Percentiles rank a stretch among this genome's conserved stretches.
Conservation (phyloP, 2,329 filamentous ascomycete species). For the Colletotrichum nymphaeae region DNA sequence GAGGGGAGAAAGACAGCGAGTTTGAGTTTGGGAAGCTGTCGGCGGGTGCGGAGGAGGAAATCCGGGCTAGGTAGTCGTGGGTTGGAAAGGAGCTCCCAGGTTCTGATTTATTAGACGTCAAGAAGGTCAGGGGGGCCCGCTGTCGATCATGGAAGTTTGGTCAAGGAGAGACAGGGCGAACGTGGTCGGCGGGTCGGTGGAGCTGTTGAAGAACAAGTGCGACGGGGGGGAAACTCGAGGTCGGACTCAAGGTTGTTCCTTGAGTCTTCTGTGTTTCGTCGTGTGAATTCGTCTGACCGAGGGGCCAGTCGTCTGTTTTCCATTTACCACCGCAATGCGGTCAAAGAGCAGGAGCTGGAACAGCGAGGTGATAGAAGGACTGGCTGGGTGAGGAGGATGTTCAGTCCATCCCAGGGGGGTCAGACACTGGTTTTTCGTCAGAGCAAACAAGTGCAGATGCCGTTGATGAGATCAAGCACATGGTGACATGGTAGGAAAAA, state of each 20-base stretch:
- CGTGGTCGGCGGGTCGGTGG: conserved; percentile 29
- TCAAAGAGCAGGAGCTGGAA: conserved; percentile 9
- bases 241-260: conserved; percentile 31
- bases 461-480: conserved; percentile 3
- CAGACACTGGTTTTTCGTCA: not conserved
- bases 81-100: conserved; percentile 18
- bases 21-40: conserved; percentile 19
- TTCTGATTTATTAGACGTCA: conserved; percentile 24
- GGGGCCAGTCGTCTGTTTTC: conserved; percentile 26
- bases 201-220: conserved; percentile 4
- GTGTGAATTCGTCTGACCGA: conserved; percentile 32
- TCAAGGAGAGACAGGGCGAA: conserved; percentile 23
- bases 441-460: not conserved
- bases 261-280: conserved; percentile 34
- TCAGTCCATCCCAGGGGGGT: not conserved
- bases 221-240: conserved; percentile 1
- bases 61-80: conserved; percentile 2
- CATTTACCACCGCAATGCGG: conserved; percentile 9
- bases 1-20: not conserved
- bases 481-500: not conserved
- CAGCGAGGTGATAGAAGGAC: not conserved
- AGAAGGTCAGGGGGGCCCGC: conserved; percentile 25
- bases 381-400: not conserved
- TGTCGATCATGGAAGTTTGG: conserved; percentile 34
- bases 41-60: conserved; percentile 13